Base-by-base conservation (phyloP, 176 grass and related monocot genomes). In the Oryza glumipatula region DNA sequence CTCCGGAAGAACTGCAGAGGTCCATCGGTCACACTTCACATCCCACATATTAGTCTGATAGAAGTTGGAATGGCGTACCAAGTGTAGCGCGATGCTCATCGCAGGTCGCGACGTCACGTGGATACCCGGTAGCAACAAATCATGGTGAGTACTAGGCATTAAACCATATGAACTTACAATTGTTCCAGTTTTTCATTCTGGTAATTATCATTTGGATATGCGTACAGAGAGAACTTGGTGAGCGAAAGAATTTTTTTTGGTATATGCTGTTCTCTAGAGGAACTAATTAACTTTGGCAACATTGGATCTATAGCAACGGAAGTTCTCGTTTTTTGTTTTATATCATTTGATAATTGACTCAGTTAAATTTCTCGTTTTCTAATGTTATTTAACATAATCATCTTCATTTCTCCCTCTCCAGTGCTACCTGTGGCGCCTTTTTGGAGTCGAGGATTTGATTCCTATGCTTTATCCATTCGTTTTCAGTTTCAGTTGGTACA, bases 61-160 rank as follows among this genome's bases (percentile, higher is more conserved):
- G 96, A 99, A 87, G 96, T 99, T 70, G 96, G 96, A 33, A 96
- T 99, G 96, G 96, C 94, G 79, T 96, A 99, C 89, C 88, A 99
- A 82, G 96, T 99, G 58, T 96, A 96, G 81, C 45, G 26, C 47
- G 35, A 52, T 78, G 83, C 67, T 80, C 45, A 67, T 83, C 58
- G 38, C 9, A 36, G 39, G 64, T 83, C 49, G 23, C 45, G 43
- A 10, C 47, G 47, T 49, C 83, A 82, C 41, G 28, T n/a, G 79
- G 54, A 77, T 77, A 28, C 72, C 76, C 19, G 38, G 69, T 79
- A 70, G 84, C 68, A 14, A 63, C 79, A 78, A 72, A 75, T 41
- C 84, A 71, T 56, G 89, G 89, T 90, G 24, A 81, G 82, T 76
- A 58, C 44, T 63, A 11, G 39, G 0, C 26, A 36, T 38, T 23